phyloP scores from a whole-genome alignment of 495 filamentous ascomycete genomes.

The Podospora pseudopauciseta region DNA sequence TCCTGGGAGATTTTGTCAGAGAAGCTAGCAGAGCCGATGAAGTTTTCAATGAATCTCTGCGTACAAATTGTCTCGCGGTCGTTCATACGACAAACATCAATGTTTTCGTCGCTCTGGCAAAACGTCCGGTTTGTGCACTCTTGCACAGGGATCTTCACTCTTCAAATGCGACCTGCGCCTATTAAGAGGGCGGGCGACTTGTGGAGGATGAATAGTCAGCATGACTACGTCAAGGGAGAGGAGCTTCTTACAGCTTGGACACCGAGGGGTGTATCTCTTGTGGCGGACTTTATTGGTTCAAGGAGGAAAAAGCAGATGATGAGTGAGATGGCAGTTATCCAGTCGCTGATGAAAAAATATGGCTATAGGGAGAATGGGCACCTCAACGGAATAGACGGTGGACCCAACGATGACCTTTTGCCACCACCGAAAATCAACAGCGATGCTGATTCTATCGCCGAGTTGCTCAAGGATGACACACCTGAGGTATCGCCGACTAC shows the following conservation, averaged over 20 bases:
- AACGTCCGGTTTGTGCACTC: constrained; percentile 81
- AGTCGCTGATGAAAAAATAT: constrained; percentile 59
- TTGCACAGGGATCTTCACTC: constrained; percentile 75
- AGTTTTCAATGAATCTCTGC: constrained; percentile 73
- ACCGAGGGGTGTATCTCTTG: constrained; percentile 81
- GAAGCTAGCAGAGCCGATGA: constrained; percentile 76
- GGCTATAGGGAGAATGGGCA: constrained; percentile 35
- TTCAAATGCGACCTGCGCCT: constrained; percentile 79
- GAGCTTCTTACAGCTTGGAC: constrained; percentile 80
- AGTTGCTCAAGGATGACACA: constrained; percentile 45
- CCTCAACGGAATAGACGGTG: constrained; percentile 25
- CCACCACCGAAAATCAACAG: constrained; percentile 21
- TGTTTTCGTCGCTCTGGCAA: constrained; percentile 86
- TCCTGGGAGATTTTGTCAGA: constrained; percentile 77
- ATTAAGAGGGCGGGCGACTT: constrained; percentile 89
- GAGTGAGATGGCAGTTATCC: constrained; percentile 75
- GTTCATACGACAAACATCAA: constrained; percentile 76
- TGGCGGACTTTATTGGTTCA: constrained; percentile 72
- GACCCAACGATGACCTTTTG: constrained; percentile 18
- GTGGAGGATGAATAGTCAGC: constrained; percentile 93
- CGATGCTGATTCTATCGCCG: constrained; percentile 42
- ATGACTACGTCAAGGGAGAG: constrained; percentile 93
- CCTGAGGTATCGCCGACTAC: constrained; percentile 13
- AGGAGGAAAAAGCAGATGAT: constrained; percentile 66
- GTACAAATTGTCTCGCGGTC: constrained; percentile 80